phyloP scores from a whole-genome alignment of 2,329 filamentous ascomycete genomes.

The Metarhizium guizhouense region DNA sequence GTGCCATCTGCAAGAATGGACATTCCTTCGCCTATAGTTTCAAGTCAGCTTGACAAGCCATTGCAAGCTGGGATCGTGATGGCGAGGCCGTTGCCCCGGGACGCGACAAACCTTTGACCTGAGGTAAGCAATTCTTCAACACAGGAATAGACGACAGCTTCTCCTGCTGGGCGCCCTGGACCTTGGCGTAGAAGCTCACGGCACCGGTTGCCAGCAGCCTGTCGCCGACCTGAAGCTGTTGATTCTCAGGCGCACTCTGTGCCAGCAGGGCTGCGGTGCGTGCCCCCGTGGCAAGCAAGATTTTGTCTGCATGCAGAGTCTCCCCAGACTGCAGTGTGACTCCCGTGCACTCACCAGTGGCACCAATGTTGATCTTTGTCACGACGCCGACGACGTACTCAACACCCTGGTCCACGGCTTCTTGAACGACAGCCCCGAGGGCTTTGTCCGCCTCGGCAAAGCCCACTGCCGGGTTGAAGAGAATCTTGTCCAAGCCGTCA shows the following conservation, averaged over 20 bases:
- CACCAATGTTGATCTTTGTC: slow-evolving; percentile 35
- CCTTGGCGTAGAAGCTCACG: slow-evolving; percentile 30
- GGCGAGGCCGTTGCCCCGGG: neutral
- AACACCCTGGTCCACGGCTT: slow-evolving; percentile 42
- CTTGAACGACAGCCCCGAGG: slow-evolving; percentile 43
- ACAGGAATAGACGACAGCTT: slow-evolving; percentile 43
- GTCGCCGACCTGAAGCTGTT: slow-evolving; percentile 41
- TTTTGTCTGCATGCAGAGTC: slow-evolving; percentile 38
- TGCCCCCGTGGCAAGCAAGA: slow-evolving; percentile 47
- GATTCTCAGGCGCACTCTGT: slow-evolving; percentile 37
- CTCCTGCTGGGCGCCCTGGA: slow-evolving; percentile 34
- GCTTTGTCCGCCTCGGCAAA: slow-evolving; percentile 51
- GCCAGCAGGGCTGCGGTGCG: slow-evolving; percentile 46
- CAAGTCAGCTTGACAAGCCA: slow-evolving; percentile 5
- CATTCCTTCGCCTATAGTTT: slow-evolving; percentile 29
- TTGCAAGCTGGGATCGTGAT: neutral
- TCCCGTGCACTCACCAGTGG: slow-evolving; percentile 36
- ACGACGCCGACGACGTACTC: slow-evolving; percentile 45
- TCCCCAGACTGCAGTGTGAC: slow-evolving; percentile 38
- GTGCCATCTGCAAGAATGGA: slow-evolving; percentile 36
- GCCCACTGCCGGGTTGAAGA: slow-evolving; percentile 49
- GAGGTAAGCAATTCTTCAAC: slow-evolving; percentile 34
- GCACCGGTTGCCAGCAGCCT: slow-evolving; percentile 49
- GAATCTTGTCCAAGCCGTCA: slow-evolving; percentile 42
- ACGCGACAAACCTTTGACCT: slow-evolving; percentile 29